Percentiles rank a stretch among this genome's conserved stretches.
Evolutionary conservation across 352 stramenopile species (phyloP).

Genomic region (Phytopythium litorale): DNA sequence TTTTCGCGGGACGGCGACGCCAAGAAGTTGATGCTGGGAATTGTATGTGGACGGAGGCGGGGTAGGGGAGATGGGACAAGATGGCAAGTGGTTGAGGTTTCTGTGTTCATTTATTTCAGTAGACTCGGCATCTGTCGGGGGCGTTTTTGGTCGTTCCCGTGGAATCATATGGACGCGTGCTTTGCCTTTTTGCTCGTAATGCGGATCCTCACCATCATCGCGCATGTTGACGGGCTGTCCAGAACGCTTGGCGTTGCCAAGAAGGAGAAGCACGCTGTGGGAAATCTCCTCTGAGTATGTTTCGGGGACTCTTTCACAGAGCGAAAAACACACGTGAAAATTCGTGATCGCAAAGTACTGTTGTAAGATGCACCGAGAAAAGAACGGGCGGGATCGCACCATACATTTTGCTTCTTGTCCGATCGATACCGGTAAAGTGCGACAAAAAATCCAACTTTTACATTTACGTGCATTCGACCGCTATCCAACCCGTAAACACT

Average conservation of each 20-base stretch:
- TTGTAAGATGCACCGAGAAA: not conserved
- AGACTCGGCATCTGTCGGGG: not conserved
- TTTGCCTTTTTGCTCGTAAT: too few relatives aligned
- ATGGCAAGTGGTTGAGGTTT: slow-evolving; percentile 1
- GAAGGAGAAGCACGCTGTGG: too few relatives aligned
- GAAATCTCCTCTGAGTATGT: too few relatives aligned
- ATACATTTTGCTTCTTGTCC: slow-evolving; percentile 2
- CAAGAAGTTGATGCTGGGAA: not conserved
- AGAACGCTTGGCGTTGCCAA: too few relatives aligned
- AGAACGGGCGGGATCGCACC: slow-evolving; percentile 1
- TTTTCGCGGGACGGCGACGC: not conserved
- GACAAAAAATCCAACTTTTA: not conserved
- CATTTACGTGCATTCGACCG: not conserved
- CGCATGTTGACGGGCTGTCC: too few relatives aligned
- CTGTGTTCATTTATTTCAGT: not conserved
- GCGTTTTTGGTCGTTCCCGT: too few relatives aligned
- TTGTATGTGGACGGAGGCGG: not conserved
- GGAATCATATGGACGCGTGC: too few relatives aligned
- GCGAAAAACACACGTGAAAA: not conserved
- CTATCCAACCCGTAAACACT: not conserved
- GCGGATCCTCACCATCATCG: too few relatives aligned
- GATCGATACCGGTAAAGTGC: not conserved
- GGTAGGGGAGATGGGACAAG: not conserved
- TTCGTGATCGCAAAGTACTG: not conserved
- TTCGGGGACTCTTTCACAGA: too few relatives aligned